Conservation (phyloP, 148 eudicot genomes). For the Bassia scoparia region DNA sequence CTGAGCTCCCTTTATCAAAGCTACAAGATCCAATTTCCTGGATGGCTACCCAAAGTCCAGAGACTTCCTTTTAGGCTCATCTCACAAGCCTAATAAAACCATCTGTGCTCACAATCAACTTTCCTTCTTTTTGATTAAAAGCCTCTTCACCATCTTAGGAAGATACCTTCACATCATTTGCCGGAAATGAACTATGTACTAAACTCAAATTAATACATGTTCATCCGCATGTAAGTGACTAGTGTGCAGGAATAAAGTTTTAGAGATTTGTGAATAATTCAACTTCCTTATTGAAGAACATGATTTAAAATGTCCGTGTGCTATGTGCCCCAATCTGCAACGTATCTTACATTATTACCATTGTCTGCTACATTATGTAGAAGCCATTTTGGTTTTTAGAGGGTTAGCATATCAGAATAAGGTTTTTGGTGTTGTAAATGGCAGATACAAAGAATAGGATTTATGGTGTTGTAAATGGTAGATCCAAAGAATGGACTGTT, state of each 20-base stretch:
- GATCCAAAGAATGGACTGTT: too few species aligned
- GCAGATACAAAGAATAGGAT: too few species aligned
- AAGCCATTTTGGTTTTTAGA: not conserved
- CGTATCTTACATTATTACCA: too few species aligned
- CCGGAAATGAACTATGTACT: not conserved
- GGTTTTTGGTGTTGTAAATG: not conserved
- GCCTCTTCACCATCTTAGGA: not conserved
- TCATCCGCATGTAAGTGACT: not conserved
- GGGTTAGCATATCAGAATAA: not conserved
- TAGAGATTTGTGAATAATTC: not conserved
- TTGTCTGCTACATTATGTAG: not conserved
- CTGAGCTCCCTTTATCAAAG: not conserved
- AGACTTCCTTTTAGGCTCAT: not conserved
- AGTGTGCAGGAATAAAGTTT: not conserved
- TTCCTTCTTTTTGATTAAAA: not conserved
- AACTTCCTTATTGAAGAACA: not conserved
- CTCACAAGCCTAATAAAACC: not conserved
- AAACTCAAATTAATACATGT: not conserved
- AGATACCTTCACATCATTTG: not conserved
- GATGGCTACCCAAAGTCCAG: not conserved
- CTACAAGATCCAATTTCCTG: not conserved
- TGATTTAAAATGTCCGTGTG: not conserved
- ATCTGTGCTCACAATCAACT: not conserved
- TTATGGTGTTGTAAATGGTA: too few species aligned
- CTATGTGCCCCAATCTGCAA: too few species aligned